Evolutionary conservation across 2,329 filamentous ascomycete genomes (phyloP).

Genomic region (Sarocladium brachiariae): DNA sequence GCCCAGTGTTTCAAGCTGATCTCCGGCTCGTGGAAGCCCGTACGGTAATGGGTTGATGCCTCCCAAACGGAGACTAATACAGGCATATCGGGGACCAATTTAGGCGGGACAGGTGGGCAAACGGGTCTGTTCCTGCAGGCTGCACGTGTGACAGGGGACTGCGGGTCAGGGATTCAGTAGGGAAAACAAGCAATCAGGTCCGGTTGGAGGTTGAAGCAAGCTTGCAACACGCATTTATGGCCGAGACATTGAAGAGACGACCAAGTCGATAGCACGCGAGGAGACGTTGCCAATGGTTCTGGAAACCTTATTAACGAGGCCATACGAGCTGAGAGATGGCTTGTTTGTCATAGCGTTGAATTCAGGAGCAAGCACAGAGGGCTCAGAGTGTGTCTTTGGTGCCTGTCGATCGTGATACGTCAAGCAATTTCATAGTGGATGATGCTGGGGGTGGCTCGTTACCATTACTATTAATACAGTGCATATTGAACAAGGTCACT

Average conservation of each 20-base stretch:
- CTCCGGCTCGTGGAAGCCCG: constrained; percentile 1
- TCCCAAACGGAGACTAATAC: constrained; percentile 9
- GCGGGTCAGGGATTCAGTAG: constrained; percentile 6
- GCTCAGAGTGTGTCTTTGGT: not conserved
- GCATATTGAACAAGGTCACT: too few relatives aligned
- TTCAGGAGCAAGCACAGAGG: not conserved
- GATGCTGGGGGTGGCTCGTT: not conserved
- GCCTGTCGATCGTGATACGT: constrained; percentile 6
- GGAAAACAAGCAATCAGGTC: not conserved
- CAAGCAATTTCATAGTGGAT: not conserved
- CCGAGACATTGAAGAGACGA: constrained; percentile 8
- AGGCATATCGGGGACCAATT: constrained; percentile 10
- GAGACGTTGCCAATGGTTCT: not conserved
- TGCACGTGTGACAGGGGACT: constrained; percentile 6
- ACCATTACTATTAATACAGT: not conserved
- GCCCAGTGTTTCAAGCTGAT: constrained; percentile 12
- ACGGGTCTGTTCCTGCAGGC: not conserved
- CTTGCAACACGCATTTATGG: constrained; percentile 1
- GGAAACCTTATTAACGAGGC: not conserved
- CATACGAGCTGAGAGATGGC: not conserved
- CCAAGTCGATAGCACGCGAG: not conserved
- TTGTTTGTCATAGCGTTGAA: not conserved
- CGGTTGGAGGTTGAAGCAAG: not conserved
- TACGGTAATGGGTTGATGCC: not conserved
- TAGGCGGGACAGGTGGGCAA: constrained; percentile 6